phyloP scores from a whole-genome alignment of 2,329 filamentous ascomycete species.

The Trichothecium roseum region DNA sequence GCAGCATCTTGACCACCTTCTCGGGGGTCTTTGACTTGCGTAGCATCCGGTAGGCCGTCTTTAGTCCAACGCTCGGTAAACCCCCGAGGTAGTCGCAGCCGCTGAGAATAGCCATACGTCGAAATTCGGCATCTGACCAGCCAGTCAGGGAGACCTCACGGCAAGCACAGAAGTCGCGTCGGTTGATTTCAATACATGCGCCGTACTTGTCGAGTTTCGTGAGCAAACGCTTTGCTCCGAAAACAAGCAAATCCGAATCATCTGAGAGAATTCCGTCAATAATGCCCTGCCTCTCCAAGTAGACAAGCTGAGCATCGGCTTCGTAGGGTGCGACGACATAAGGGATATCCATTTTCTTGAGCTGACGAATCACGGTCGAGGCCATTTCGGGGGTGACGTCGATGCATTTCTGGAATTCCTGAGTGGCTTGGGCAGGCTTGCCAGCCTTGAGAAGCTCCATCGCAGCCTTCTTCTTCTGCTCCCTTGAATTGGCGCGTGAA shows the following conservation, averaged over 20 bases:
- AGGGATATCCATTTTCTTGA: constrained; percentile 68
- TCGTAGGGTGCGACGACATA: constrained; percentile 96
- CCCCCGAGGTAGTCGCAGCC: constrained; percentile 92
- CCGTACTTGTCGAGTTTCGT: constrained; percentile 94
- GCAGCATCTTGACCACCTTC: constrained; percentile 67
- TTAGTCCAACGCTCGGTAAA: constrained; percentile 77
- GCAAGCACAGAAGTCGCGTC: constrained; percentile 78
- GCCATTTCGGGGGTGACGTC: constrained; percentile 97
- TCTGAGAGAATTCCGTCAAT: constrained; percentile 88
- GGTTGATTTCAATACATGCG: constrained; percentile 84
- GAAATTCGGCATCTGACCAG: constrained; percentile 86
- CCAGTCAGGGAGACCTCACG: constrained; percentile 81
- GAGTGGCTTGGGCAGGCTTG: constrained; percentile 67
- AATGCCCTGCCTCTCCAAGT: constrained; percentile 76
- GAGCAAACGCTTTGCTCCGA: constrained; percentile 79
- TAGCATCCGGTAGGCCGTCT: constrained; percentile 85
- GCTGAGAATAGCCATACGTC: constrained; percentile 91
- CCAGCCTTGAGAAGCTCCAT: constrained; percentile 74
- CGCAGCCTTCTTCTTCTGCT: constrained; percentile 66
- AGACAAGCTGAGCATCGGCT: constrained; percentile 92
- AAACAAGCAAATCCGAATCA: constrained; percentile 92
- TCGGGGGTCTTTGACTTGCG: constrained; percentile 86
- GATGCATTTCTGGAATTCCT: constrained; percentile 87
- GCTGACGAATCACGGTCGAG: constrained; percentile 76
- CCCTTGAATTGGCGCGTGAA: constrained; percentile 62